Evolutionary conservation across 1,284 basidiomycete species (phyloP).

Genomic region (Moesziomyces sp.): DNA sequence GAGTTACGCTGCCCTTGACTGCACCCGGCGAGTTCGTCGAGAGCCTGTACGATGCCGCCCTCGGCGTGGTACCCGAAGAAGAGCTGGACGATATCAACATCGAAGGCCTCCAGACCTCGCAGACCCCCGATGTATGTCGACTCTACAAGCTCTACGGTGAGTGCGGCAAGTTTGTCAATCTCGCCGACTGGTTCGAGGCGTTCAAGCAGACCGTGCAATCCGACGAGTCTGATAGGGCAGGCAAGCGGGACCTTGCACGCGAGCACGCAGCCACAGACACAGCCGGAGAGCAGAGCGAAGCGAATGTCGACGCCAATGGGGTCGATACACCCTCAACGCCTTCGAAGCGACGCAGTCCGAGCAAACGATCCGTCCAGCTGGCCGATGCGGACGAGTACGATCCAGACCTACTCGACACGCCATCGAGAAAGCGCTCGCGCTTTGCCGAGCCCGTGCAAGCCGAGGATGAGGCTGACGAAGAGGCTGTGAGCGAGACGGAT

Average conservation of each 20-base stretch:
- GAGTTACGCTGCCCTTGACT: slow-evolving; percentile 23
- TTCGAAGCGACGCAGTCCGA: slow-evolving; percentile 6
- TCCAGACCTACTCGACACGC: slow-evolving; percentile 20
- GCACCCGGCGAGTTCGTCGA: slow-evolving; percentile 37
- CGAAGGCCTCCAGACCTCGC: slow-evolving; percentile 1
- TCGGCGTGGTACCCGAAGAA: slow-evolving; percentile 30
- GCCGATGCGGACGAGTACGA: slow-evolving; percentile 15
- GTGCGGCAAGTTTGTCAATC: slow-evolving; percentile 60
- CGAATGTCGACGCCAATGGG: slow-evolving; percentile 1
- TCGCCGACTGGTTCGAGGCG: slow-evolving; percentile 64
- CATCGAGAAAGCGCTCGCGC: slow-evolving; percentile 7
- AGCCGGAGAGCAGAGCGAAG: not conserved
- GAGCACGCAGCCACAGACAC: slow-evolving; percentile 1
- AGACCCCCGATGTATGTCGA: slow-evolving; percentile 56
- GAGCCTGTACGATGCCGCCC: slow-evolving; percentile 37
- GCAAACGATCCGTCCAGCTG: slow-evolving; percentile 3
- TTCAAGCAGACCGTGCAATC: slow-evolving; percentile 53
- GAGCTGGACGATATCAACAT: slow-evolving; percentile 25
- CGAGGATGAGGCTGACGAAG: not conserved
- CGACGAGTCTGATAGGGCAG: slow-evolving; percentile 8
- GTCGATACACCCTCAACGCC: slow-evolving; percentile 7
- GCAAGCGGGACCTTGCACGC: slow-evolving; percentile 1
- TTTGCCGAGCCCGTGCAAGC: not conserved
- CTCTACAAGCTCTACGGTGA: slow-evolving; percentile 58
- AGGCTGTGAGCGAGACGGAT: slow-evolving; percentile 8